Evolutionary conservation across 345 rosid genomes (phyloP), one percentile per base, ranked within the genome.

Genomic region (Syzygium aromaticum): DNA sequence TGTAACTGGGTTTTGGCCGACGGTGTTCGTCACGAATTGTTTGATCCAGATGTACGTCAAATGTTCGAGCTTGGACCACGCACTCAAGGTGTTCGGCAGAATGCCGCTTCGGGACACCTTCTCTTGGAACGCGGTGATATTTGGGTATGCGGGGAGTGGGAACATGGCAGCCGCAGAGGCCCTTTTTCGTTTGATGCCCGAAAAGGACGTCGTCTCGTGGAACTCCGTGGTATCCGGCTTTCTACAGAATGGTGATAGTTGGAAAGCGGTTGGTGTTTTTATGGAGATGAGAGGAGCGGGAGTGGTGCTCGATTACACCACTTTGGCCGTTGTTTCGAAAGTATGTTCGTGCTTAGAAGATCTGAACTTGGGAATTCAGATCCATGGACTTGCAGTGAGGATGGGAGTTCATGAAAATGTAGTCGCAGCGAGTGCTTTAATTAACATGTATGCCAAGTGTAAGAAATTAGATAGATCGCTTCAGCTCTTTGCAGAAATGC

Each of bases 381-480:
- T 96, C 89, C 99, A 97, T 88, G 95, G 94, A n/a, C 52, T 91
- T 86, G 88, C 92, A 6, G 90, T 95, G 27, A 89, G 89, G 89
- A 73, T 88, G 87, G 99, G 98, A 85, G 93, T 89, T 84, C 91
- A 93, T 86, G 84, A 59, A 84, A 93, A 97, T 89, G 98, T 96
- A 82, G 92, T 95, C 40, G 88, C 96, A 8, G 97, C 95, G 1
- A 94, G 96, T 93, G 98, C 99, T 63, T 90, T 96, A 88, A 91
- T 97, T 86, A 97, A 94, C 90, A 96, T 96, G 99, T 97, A 97
- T 90, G 98, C 95, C 1, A 97, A 97, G 89, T 95, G 98, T 82
- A 93, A 91, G 88, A 92, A 94, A 85, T 86, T 95, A 85, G 90
- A 92, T 67, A 91, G 89, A 83, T 94, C 99, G 0, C 86, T 96